These are phyloP conservation scores for Flammula alnicola DNA, from an alignment of 1,284 basidiomycete genomes.

Conservation along the genomic window DNA sequence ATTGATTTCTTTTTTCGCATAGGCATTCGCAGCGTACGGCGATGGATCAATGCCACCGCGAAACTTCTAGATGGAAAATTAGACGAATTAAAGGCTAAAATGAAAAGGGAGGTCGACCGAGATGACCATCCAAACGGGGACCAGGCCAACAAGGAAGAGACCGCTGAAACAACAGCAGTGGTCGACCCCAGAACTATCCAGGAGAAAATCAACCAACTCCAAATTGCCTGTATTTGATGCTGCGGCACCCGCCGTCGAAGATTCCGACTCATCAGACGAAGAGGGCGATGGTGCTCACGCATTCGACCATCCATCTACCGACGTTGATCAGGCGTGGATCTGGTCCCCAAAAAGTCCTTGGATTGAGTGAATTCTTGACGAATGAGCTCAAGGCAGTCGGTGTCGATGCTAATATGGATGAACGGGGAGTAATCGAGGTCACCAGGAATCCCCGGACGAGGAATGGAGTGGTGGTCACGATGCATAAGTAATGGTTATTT, in stretches of 20 bases:
- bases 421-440: slow-evolving; percentile 57
- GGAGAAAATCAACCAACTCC: slow-evolving; percentile 21
- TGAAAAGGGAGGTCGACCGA: slow-evolving; percentile 18
- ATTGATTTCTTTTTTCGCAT: slow-evolving; percentile 6
- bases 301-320: slow-evolving; percentile 70
- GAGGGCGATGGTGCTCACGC: slow-evolving; percentile 43
- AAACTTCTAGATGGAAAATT: slow-evolving; percentile 36
- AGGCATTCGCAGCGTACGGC: slow-evolving; percentile 36
- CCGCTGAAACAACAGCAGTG: slow-evolving; percentile 6
- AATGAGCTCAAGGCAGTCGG: slow-evolving; percentile 46
- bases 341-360: slow-evolving; percentile 72
- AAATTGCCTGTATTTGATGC: slow-evolving; percentile 25
- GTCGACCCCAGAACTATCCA: slow-evolving; percentile 12
- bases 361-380: slow-evolving; percentile 57
- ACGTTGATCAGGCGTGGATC: slow-evolving; percentile 61
- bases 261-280: slow-evolving; percentile 33
- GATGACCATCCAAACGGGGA: background rate
- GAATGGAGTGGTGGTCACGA: slow-evolving; percentile 49
- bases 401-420: slow-evolving; percentile 55
- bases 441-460: slow-evolving; percentile 54
- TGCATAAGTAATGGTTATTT: too few relatives aligned
- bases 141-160: background rate
- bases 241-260: slow-evolving; percentile 29
- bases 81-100: slow-evolving; percentile 31
- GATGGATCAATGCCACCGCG: slow-evolving; percentile 34